phyloP scores from a whole-genome alignment of 257 asterid species.

The Solanum chiquidenum region DNA sequence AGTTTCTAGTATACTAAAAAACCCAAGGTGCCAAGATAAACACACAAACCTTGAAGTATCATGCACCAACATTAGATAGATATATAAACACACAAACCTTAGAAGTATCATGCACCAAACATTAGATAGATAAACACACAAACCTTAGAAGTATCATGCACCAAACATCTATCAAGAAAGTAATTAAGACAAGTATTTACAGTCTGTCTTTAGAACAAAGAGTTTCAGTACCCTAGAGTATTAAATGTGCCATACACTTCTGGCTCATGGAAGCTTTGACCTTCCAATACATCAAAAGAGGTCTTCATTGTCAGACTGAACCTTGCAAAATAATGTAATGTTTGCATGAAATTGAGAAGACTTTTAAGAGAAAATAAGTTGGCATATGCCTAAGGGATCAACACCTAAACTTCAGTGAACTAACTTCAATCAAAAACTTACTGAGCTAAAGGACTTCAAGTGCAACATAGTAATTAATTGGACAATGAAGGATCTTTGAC shows the following conservation, averaged over 20 bases:
- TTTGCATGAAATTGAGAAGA: neutral
- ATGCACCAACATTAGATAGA: no score
- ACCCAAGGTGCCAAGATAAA: neutral
- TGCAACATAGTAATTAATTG: neutral
- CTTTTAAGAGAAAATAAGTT: neutral
- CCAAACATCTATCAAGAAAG: neutral
- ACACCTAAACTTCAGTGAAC: neutral
- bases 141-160: neutral
- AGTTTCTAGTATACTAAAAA: neutral
- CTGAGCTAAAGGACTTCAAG: neutral
- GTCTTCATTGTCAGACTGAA: neutral
- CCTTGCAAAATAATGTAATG: neutral
- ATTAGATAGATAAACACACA: neutral
- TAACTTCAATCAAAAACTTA: neutral
- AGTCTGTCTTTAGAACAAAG: neutral
- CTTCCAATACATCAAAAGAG: neutral
- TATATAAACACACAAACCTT: no score
- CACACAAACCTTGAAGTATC: neutral
- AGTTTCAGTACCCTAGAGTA: neutral
- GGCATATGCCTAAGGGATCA: neutral
- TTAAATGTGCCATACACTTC: neutral
- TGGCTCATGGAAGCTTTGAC: neutral
- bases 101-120: neutral
- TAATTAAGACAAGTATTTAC: neutral
- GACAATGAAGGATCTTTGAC: neutral